phyloP scores from a whole-genome alignment of 1,284 basidiomycete genomes.

The Cystobasidium slooffiae region DNA sequence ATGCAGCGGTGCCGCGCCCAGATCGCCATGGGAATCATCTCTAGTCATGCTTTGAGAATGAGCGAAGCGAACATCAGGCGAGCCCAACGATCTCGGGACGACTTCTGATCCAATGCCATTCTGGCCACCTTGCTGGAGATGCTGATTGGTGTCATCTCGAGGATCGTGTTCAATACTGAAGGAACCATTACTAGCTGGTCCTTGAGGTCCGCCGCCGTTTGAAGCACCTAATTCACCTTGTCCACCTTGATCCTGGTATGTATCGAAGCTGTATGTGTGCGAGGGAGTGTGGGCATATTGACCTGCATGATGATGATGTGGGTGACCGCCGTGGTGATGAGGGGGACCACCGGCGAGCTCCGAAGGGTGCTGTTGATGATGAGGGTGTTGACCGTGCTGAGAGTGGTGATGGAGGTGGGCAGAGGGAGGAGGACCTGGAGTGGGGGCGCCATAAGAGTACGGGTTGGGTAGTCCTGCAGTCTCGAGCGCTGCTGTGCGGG shows the following conservation, averaged over 20 bases:
- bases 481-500: constrained; percentile 29
- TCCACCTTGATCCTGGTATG: neutral
- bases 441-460: constrained; percentile 18
- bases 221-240: neutral
- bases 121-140: neutral
- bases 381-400: constrained; percentile 11
- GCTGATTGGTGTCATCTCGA: neutral
- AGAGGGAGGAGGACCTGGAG: constrained; percentile 13
- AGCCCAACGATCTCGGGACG: constrained; percentile 9
- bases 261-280: constrained; percentile 25
- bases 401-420: constrained; percentile 4
- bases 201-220: neutral
- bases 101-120: constrained; percentile 1
- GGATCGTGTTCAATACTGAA: constrained; percentile 12
- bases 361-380: constrained; percentile 21
- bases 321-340: neutral
- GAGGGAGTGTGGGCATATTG: constrained; percentile 22
- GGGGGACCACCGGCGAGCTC: neutral
- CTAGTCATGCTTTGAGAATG: constrained; percentile 6
- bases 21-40: constrained; percentile 7
- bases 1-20: neutral
- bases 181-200: constrained; percentile 9
- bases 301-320: neutral
- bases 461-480: constrained; percentile 16
- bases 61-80: constrained; percentile 18